Percentiles rank a stretch among this genome's conserved stretches.
Conservation (phyloP, 352 stramenopile genomes). For the Globisporangium iwayamae region DNA sequence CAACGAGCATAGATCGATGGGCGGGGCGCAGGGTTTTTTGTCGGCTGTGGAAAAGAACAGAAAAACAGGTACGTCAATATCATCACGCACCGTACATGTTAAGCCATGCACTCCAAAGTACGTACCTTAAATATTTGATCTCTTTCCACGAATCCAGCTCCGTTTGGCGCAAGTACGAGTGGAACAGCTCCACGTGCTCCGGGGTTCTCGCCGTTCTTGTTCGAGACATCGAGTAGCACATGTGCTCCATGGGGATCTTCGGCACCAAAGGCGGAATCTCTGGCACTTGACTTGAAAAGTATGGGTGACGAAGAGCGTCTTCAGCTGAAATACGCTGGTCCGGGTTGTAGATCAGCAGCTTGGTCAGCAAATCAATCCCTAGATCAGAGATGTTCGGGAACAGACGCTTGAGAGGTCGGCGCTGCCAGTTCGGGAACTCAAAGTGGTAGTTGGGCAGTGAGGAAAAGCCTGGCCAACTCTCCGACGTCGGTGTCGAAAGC, state of each 20-base stretch:
- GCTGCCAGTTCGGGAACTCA: conserved; percentile 80
- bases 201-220: conserved; percentile 43
- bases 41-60: conserved; percentile 31
- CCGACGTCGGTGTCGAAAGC: conserved; percentile 96
- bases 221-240: conserved; percentile 62
- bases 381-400: conserved; percentile 71
- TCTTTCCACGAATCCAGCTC: conserved; percentile 82
- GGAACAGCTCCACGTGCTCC: conserved; percentile 76
- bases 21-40: conserved; percentile 80
- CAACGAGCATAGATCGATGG: conserved; percentile 89
- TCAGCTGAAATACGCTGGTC: conserved; percentile 80
- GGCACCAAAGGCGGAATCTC: conserved; percentile 45
- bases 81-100: background rate
- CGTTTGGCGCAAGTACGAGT: conserved; percentile 73
- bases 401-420: conserved; percentile 58
- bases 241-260: conserved; percentile 77
- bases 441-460: conserved; percentile 97
- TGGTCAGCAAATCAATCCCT: conserved; percentile 67
- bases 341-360: conserved; percentile 79
- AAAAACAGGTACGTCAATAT: background rate
- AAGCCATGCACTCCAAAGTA: background rate
- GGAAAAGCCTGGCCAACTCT: conserved; percentile 96
- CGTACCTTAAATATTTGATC: conserved; percentile 84
- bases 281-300: conserved; percentile 55
- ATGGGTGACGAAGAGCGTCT: conserved; percentile 78